Conservation (phyloP, 139 green algal genomes). For the Ettlia oleoabundans region DNA sequence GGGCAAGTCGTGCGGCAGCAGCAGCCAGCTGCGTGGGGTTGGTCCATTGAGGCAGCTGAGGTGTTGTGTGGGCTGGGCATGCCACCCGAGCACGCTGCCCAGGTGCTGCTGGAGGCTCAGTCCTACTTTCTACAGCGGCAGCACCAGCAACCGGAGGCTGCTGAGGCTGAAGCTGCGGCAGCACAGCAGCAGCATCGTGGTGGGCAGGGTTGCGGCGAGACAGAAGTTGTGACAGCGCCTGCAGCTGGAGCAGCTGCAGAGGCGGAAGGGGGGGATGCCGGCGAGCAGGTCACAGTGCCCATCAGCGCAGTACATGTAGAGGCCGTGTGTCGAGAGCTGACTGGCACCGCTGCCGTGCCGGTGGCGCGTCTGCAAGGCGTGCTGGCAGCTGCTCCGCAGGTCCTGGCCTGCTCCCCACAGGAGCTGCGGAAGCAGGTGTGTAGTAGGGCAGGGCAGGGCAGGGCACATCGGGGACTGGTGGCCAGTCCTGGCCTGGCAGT, state of each 20-base stretch:
- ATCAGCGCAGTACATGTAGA: not conserved
- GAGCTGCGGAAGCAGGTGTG: constrained; percentile 25
- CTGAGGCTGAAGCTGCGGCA: not conserved
- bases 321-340: not conserved
- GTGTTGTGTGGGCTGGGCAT: not conserved
- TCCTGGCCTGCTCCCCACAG: constrained; percentile 22
- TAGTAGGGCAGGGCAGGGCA: not conserved
- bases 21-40: not conserved
- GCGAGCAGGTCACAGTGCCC: not conserved
- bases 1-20: not conserved
- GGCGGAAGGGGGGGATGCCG: not conserved
- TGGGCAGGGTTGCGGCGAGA: no score
- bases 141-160: not conserved
- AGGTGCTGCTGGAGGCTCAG: not conserved
- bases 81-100: not conserved
- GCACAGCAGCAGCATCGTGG: no score
- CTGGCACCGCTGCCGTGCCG: not conserved
- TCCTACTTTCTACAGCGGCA: not conserved
- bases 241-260: not conserved
- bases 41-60: constrained; percentile 13
- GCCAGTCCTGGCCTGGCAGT: not conserved
- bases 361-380: not conserved
- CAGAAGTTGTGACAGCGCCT: not conserved
- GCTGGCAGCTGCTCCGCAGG: not conserved
- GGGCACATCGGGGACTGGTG: not conserved